A percentile compares a stretch with the other conserved stretches of the same genome.
These are phyloP conservation scores for Phytophthora vignae DNA, from an alignment of 352 stramenopile species.

Conservation along the genomic window DNA sequence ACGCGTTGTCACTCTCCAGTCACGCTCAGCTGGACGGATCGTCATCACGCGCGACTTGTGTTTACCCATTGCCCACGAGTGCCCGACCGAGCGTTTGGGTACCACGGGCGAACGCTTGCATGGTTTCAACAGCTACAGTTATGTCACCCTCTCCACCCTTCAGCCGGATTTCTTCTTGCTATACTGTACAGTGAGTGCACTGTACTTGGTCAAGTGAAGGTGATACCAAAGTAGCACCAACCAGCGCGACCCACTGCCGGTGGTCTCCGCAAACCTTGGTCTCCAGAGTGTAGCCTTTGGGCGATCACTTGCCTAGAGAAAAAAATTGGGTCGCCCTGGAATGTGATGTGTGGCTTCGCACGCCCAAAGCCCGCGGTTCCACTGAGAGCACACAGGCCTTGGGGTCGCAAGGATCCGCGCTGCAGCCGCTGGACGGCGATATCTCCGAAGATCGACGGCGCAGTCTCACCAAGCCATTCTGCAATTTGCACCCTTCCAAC, in stretches of 20 bases:
- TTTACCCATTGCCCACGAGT: slow-evolving; percentile 5
- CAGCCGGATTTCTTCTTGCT: slow-evolving; percentile 18
- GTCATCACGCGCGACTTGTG: slow-evolving; percentile 1
- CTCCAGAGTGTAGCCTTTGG: slow-evolving; percentile 16
- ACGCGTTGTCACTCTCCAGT: neutral
- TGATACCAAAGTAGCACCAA: slow-evolving; percentile 9
- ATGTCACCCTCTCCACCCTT: slow-evolving; percentile 1
- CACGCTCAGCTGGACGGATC: neutral
- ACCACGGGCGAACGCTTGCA: slow-evolving; percentile 1
- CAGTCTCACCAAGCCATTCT: slow-evolving; percentile 22
- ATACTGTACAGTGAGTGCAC: neutral
- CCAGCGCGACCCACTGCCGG: slow-evolving; percentile 1
- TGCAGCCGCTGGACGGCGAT: neutral
- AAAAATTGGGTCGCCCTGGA: neutral
- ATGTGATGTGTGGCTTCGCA: neutral
- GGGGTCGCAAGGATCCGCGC: neutral
- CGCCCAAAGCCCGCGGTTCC: neutral
- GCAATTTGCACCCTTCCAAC: slow-evolving; percentile 32
- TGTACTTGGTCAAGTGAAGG: slow-evolving; percentile 1
- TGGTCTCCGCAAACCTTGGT: slow-evolving; percentile 1
- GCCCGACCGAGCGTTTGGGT: neutral
- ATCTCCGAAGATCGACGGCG: neutral
- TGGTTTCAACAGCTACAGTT: neutral
- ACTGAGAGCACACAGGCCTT: neutral
- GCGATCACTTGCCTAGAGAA: neutral